Evolutionary conservation across 352 stramenopile species (phyloP), one percentile per base, ranked within the genome.

Genomic region (Phytophthora kernoviae): DNA sequence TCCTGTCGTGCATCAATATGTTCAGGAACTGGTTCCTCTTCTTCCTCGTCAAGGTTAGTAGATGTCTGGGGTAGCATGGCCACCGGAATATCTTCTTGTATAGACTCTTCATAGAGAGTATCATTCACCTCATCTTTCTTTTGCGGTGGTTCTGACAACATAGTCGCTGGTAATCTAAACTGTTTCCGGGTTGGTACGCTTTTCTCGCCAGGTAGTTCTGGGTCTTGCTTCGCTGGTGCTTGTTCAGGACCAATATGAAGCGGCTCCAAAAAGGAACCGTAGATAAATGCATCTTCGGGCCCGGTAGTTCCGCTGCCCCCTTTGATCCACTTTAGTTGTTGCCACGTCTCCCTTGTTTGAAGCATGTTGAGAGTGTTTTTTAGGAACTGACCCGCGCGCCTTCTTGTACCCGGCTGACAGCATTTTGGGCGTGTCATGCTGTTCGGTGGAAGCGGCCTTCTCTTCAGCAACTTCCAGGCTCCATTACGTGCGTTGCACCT

Each of bases 371-470:
- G 20, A 42, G 27, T 54, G 48, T 40, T 61, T 64, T 42, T 68
- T 68, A 15, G 58, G 53, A 9, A 11, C 36, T 14, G 58, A 49
- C 32, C 45, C 21, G 2, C 73, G 66, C 32, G 56, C 61, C 32
- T 77, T 68, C 36, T 82, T 79, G 62, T 82, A 82, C 11, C 70
- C 69, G 11, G 59, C 69, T 8, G 63, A 73, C 10, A 70, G 62
- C 11, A 60, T 52, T 54, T 73, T 65, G 24, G 73, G 54, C 39
- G 30, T 30, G 52, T n/a, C 34, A 14, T 53, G 52, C 20, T 36
- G 44, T 4, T 58, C 50, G 1, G 47, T 32, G 11, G 6, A 21
- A 15, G 66, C 43, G 44, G 1, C 34, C 50, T 66, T 66, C 9
- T 55, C 48, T 21, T 58, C 59, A 33, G 65, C 59, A 45, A 50